These are phyloP conservation scores for Hysterium pulicare DNA, from an alignment of 2,329 filamentous ascomycete species.

Conservation along the genomic window DNA sequence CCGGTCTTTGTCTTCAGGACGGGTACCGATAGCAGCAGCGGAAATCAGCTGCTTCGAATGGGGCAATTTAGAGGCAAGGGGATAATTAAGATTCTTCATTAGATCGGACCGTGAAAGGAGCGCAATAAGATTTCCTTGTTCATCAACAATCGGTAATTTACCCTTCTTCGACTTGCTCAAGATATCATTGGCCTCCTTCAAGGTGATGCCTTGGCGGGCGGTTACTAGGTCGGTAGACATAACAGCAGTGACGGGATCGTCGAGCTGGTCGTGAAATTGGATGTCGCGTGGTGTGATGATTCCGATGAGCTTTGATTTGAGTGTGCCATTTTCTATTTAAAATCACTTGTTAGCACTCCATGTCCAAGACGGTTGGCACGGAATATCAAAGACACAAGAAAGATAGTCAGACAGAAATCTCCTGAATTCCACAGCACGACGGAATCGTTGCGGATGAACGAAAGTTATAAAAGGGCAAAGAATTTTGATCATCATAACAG, in stretches of 20 bases:
- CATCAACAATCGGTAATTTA: conserved; percentile 90
- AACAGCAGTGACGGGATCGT: conserved; percentile 75
- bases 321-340: conserved; percentile 74
- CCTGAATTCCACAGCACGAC: conserved; percentile 76
- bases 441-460: conserved; percentile 98
- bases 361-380: no score
- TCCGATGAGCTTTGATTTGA: conserved; percentile 92
- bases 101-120: conserved; percentile 66
- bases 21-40: conserved; percentile 91
- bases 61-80: conserved; percentile 90
- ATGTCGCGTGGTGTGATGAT: conserved; percentile 98
- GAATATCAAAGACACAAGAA: conserved; percentile 19
- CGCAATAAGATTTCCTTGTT: conserved; percentile 67
- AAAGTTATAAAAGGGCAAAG: conserved; percentile 84
- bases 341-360: conserved; percentile 9
- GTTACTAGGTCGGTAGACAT: conserved; percentile 97
- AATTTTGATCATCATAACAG: conserved; percentile 72
- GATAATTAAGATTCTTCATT: conserved; percentile 98
- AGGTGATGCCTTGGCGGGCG: conserved; percentile 74
- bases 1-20: conserved; percentile 85
- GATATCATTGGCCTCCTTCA: conserved; percentile 87
- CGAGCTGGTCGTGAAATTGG: conserved; percentile 81
- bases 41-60: conserved; percentile 97
- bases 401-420: conserved; percentile 49
- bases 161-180: conserved; percentile 96